Evolutionary conservation across 768 basidiomycete species (phyloP).

Genomic region (Boletus subcaerulescens): DNA sequence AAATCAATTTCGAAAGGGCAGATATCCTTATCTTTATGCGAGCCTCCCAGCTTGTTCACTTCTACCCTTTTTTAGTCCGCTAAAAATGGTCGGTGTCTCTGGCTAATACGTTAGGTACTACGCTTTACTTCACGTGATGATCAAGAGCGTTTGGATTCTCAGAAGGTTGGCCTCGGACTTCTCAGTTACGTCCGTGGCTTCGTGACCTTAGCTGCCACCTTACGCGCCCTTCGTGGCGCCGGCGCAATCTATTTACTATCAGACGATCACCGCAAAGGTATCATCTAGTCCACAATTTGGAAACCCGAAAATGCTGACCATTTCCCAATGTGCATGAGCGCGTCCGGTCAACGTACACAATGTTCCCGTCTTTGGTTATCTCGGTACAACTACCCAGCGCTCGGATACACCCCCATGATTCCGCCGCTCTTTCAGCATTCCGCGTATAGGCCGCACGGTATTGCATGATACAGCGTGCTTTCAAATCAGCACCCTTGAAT

Average conservation of each 20-base stretch:
- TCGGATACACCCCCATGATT: constrained; percentile 17
- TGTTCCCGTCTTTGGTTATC: constrained; percentile 21
- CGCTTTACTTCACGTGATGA: constrained; percentile 21
- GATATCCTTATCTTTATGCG: constrained; percentile 23
- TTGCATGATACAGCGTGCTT: constrained; percentile 3
- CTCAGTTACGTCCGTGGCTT: constrained; percentile 33
- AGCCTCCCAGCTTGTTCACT: constrained; percentile 6
- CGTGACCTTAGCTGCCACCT: constrained; percentile 20
- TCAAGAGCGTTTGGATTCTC: constrained; percentile 28
- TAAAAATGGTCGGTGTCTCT: constrained; percentile 12
- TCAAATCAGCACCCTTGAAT: constrained; percentile 6
- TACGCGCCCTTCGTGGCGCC: constrained; percentile 31
- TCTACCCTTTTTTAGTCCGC: constrained; percentile 18
- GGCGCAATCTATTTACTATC: constrained; percentile 15
- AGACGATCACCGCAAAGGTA: constrained; percentile 23
- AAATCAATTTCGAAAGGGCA: constrained; percentile 10
- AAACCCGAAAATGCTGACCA: constrained; percentile 9
- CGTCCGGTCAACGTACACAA: constrained; percentile 19
- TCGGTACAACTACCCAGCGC: constrained; percentile 7
- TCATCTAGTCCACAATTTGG: constrained; percentile 4
- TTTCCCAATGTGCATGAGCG: constrained; percentile 17
- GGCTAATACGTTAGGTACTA: constrained; percentile 15
- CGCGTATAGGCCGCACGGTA: constrained; percentile 16
- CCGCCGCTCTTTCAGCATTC: constrained; percentile 24
- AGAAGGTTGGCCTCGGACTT: constrained; percentile 35